Base-by-base conservation (phyloP, 2,329 filamentous ascomycete genomes). In the Aspergillus sp. region DNA sequence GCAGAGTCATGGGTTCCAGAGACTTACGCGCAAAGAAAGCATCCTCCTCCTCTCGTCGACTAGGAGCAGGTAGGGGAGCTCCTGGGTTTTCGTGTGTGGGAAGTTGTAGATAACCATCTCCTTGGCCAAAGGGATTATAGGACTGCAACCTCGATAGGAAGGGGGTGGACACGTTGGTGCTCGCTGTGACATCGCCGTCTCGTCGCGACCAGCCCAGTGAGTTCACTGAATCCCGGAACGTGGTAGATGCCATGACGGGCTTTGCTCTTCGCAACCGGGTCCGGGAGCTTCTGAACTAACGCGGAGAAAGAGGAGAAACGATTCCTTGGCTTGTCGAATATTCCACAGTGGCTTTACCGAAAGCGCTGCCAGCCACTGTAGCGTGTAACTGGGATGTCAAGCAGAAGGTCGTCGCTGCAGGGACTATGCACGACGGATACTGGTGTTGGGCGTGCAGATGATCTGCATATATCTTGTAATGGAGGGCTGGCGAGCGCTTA, bases 201-300 rank as follows among this genome's bases (percentile, higher is more conserved):
- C 93, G 87, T 67, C 93, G 89, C 70, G 91, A 91, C 95, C 95
- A 98, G 61, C 95, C 95, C 69, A 98, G 79, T 59, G 91, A 95
- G 81, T 91, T 96, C 82, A 98, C 92, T 21, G 91, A 96, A 77
- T 97, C 91, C 73, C 93, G 87, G 76, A 99, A 98, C 47, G 91
- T 90, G 66, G 87, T 82, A 52, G 69, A 65, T 14, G 71, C 64
- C 71, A 73, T 73, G 52, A 41, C 61, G 27, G 50, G 57, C 48
- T 33, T 57, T 56, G 55, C 40, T 53, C 55, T 48, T 62, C 31
- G 55, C 44, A 45, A 40, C 23, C 23, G 45, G 35, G 35, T 35
- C 19, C 14, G 41, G 55, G 21, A 27, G n/a, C 21, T 25, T 27
- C 56, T 43, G 37, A 41, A 23, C 27, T 31, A 15, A 27, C 35